phyloP scores from a whole-genome alignment of 164 flowering plant genomes.

The Stephania yunnanensis region DNA sequence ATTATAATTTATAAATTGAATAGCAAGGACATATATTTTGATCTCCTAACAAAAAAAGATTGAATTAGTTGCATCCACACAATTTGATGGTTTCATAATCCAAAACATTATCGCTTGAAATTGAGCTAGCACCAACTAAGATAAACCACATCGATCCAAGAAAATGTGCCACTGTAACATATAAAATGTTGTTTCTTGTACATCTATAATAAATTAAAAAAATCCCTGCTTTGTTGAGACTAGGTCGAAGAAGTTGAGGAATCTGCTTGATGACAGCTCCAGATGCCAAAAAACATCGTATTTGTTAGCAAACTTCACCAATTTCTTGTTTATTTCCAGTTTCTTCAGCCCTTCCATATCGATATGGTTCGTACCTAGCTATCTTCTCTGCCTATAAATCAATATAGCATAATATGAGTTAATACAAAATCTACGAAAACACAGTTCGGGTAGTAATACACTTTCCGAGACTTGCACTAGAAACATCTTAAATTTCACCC shows the following conservation, averaged over 20 bases:
- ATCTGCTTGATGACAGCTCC: conserved; percentile 64
- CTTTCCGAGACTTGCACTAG: neutral
- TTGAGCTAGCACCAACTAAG: neutral
- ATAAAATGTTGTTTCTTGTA: too few species aligned
- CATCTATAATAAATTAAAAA: neutral
- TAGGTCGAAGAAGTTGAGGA: conserved; percentile 57
- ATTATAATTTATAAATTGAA: neutral
- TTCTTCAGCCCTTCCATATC: conserved; percentile 57
- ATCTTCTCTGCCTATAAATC: conserved; percentile 43
- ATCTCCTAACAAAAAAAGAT: neutral
- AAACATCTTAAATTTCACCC: neutral
- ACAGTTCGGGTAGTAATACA: neutral
- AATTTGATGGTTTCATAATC: neutral
- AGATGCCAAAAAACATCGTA: conserved; percentile 56
- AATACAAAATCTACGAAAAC: neutral
- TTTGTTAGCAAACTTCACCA: conserved; percentile 55
- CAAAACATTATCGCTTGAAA: neutral
- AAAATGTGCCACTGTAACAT: neutral
- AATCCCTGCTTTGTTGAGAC: conserved; percentile 65
- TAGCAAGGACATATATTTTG: neutral
- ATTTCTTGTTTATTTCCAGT: conserved; percentile 55
- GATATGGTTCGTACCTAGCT: conserved; percentile 43
- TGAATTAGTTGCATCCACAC: neutral
- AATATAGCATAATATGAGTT: neutral
- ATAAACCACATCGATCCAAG: neutral